Evolutionary conservation across 306 rosid genomes (phyloP), one percentile per base, ranked within the genome.

Genomic region (Corylus americana): DNA sequence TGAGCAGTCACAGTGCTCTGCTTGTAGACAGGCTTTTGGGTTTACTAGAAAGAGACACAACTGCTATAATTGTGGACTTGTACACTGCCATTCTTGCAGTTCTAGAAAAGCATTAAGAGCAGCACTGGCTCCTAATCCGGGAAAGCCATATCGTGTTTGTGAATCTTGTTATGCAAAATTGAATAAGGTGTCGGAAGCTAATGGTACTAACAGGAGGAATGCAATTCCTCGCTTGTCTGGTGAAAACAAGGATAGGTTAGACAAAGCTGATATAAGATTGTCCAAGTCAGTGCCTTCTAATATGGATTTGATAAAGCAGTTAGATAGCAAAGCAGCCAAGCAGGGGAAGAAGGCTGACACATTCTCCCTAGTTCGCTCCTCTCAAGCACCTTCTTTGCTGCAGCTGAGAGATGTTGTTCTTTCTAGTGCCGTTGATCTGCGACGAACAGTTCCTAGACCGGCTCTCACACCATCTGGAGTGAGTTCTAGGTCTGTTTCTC

Each of bases 11-110:
- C 99, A 96, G 80, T 96, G 98, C 87, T 93, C 96, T 78, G 81
- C 97, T 81, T 96, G 99, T 85, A 91, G 97, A 83, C 99, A 91
- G 92, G 93, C 98, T 76, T 96, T 96, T 83, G 98, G 98, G 50
- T 96, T 96, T 85, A 93, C 98, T 49, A 89, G 96, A 81, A 95
- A 96, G 89, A 90, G 98, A 88, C 99, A 96, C 78, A 96, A 93
- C 84, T 96, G 99, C 82, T 96, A 96, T 85, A 93, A 96, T 71
- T 96, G 99, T 85, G 99, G 99, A 81, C 98, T 96, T 76, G 99
- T 93, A 70, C 99, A 96, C 74, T 96, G 99, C 91, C 99, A 96
- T 88, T 88, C 99, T 9, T 96, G 99, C 78, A 96, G 97, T 87
- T 93, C 99, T 63, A 90, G 87, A 78, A 96, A 96, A 86, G 96